Conservation (phyloP, 1,139 yeast species). For the Candida labiduridarum region DNA sequence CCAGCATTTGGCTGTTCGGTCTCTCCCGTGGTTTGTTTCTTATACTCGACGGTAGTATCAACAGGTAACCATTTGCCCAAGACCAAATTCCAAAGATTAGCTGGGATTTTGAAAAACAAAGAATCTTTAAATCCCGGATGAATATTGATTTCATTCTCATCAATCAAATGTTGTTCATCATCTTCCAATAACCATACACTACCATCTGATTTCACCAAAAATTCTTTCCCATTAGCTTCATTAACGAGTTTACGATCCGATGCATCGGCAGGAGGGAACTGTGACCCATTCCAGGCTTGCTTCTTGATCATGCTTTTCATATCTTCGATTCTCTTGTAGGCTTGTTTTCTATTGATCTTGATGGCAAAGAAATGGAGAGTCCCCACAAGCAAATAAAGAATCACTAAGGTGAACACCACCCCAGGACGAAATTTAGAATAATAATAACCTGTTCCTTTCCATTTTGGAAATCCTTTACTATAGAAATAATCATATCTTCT, state of each 20-base stretch:
- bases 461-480: slow-evolving; percentile 83
- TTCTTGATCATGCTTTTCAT: slow-evolving; percentile 54
- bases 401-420: slow-evolving; percentile 50
- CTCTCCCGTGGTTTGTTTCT: slow-evolving; percentile 15
- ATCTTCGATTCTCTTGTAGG: slow-evolving; percentile 56
- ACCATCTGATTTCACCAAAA: slow-evolving; percentile 72
- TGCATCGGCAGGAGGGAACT: slow-evolving; percentile 50
- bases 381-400: slow-evolving; percentile 53
- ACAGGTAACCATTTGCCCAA: slow-evolving; percentile 42
- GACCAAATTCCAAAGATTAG: slow-evolving; percentile 45
- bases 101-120: slow-evolving; percentile 51
- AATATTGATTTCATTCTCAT: slow-evolving; percentile 39
- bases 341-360: slow-evolving; percentile 59
- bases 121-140: slow-evolving; percentile 57
- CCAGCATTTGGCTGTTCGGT: slow-evolving; percentile 14
- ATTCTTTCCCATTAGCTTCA: slow-evolving; percentile 52
- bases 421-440: slow-evolving; percentile 65
- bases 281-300: slow-evolving; percentile 64
- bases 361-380: slow-evolving; percentile 62
- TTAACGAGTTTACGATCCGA: slow-evolving; percentile 42
- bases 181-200: slow-evolving; percentile 61
- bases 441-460: slow-evolving; percentile 58
- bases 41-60: slow-evolving; percentile 24
- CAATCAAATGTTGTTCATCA: slow-evolving; percentile 37
- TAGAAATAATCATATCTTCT: slow-evolving; percentile 85